Evolutionary conservation across 371 early-diverging fungal genomes (phyloP).

Genomic region (Mortierella sp.): DNA sequence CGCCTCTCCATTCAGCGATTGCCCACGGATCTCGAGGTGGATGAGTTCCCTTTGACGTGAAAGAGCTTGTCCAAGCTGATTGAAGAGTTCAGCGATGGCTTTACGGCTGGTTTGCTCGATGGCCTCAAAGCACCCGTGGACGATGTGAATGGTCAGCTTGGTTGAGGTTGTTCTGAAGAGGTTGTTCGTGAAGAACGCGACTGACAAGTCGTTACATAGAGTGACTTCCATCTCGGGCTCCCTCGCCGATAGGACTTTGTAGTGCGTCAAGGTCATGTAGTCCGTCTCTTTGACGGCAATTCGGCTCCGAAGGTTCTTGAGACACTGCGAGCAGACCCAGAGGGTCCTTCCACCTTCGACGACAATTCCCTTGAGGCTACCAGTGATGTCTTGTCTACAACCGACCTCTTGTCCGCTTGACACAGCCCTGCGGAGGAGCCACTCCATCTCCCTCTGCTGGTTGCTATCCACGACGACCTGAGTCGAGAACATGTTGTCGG

Average conservation of each 20-base stretch:
- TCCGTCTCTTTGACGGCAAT: neutral
- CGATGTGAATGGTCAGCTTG: neutral
- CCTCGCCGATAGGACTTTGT: neutral
- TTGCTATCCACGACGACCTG: too few species aligned
- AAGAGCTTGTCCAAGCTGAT: too few species aligned
- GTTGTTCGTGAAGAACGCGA: neutral
- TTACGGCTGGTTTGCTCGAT: too few species aligned
- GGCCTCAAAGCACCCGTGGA: too few species aligned
- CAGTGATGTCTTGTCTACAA: neutral
- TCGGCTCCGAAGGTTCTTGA: neutral
- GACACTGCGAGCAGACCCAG: slow-evolving; percentile 1
- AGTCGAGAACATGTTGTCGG: too few species aligned
- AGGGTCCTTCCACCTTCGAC: neutral
- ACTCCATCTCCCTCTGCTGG: too few species aligned
- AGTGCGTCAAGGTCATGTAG: neutral
- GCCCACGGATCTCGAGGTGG: too few species aligned
- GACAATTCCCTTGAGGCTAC: neutral
- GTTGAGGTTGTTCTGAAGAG: neutral
- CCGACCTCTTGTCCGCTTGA: too few species aligned
- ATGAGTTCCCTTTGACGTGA: too few species aligned
- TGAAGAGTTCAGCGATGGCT: too few species aligned
- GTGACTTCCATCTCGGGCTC: neutral
- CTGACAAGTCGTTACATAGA: neutral
- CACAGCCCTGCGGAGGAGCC: too few species aligned
- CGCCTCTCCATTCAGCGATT: too few species aligned